These are phyloP conservation scores for Nemania serpens DNA, from an alignment of 2,329 filamentous ascomycete species.

Conservation along the genomic window DNA sequence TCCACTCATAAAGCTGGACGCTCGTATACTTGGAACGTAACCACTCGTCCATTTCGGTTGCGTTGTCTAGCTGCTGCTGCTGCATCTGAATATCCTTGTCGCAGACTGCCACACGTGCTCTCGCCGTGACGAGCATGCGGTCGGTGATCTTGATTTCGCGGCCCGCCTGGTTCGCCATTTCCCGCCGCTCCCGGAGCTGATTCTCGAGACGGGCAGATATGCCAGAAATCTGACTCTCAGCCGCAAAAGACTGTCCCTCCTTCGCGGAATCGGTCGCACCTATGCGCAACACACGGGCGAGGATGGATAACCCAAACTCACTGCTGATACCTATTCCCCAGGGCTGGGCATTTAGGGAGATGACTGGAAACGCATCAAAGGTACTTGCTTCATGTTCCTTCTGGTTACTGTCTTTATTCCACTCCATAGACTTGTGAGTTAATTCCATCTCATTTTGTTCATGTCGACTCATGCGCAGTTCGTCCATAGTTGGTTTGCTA, in stretches of 20 bases:
- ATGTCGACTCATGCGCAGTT: not conserved
- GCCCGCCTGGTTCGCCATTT: conserved; percentile 2
- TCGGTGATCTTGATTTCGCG: conserved; percentile 7
- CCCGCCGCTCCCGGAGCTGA: conserved; percentile 8
- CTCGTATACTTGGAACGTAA: conserved; percentile 4
- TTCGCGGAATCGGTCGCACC: not conserved
- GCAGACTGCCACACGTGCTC: not conserved
- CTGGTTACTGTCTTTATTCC: not conserved
- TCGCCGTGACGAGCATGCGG: not conserved
- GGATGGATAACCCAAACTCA: not conserved
- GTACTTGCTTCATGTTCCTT: not conserved
- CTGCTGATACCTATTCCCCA: not conserved
- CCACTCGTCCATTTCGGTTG: not conserved
- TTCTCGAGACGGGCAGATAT: not conserved
- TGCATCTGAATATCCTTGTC: not conserved
- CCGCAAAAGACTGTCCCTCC: not conserved
- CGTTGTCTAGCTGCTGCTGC: not conserved
- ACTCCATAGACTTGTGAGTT: not conserved
- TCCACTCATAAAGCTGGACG: not conserved
- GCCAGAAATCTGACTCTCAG: not conserved
- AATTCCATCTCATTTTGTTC: not conserved
- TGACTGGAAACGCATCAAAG: not conserved
- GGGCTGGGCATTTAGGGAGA: not conserved
- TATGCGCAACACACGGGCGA: not conserved
- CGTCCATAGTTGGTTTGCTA: not conserved